A percentile compares a stretch with the other conserved stretches of the same genome.
Conservation (phyloP, 352 stramenopile genomes). For the Albugo candida region DNA sequence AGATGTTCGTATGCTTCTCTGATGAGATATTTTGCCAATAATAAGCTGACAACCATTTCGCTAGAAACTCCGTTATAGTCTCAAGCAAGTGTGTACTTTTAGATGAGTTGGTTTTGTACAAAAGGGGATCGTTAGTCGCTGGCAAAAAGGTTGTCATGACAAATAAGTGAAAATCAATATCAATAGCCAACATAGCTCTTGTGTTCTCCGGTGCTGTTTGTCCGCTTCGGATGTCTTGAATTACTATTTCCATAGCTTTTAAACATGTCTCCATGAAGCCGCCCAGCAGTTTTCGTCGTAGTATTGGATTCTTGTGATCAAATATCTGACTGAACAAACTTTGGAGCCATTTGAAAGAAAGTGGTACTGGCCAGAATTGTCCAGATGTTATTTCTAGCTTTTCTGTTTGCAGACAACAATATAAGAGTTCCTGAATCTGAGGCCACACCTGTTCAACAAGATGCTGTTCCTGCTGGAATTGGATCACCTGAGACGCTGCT, state of each 20-base stretch:
- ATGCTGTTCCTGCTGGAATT: slow-evolving; percentile 69
- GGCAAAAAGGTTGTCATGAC: slow-evolving; percentile 28
- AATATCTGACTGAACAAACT: slow-evolving; percentile 51
- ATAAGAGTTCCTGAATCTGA: slow-evolving; percentile 33
- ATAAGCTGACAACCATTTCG: slow-evolving; percentile 4
- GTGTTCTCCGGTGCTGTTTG: not conserved
- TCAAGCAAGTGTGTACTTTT: slow-evolving; percentile 9
- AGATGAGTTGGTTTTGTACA: slow-evolving; percentile 36
- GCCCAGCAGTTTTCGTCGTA: slow-evolving; percentile 49
- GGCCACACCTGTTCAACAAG: slow-evolving; percentile 71
- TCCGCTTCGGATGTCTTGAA: not conserved
- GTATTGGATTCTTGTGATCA: slow-evolving; percentile 50
- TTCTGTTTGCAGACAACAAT: slow-evolving; percentile 14
- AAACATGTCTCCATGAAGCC: slow-evolving; percentile 33
- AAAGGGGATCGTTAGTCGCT: slow-evolving; percentile 39
- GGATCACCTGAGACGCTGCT: slow-evolving; percentile 54
- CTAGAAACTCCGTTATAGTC: slow-evolving; percentile 10
- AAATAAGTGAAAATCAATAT: slow-evolving; percentile 28
- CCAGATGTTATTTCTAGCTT: not conserved
- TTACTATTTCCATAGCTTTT: slow-evolving; percentile 11
- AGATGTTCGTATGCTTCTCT: not conserved
- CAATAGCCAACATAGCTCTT: slow-evolving; percentile 17
- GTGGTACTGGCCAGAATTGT: slow-evolving; percentile 23
- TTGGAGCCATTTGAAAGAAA: slow-evolving; percentile 63
- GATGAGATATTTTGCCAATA: not conserved